Evolutionary conservation across 345 rosid species (phyloP), one percentile per base, ranked within the genome.

Genomic region (Mangifera indica): DNA sequence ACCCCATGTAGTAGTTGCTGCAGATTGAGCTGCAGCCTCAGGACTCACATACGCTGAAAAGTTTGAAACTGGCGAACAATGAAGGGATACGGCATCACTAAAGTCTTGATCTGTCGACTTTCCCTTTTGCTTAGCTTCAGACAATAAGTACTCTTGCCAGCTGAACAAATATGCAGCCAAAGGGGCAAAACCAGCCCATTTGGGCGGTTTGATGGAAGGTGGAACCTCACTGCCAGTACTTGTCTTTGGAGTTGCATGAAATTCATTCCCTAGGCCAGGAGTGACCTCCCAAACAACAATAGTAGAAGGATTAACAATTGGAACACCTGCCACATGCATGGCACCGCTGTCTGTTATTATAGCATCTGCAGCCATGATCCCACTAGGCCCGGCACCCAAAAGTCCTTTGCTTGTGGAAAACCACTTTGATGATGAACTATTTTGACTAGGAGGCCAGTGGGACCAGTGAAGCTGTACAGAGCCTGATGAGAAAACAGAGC

Each of bases 301-400:
- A 78, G 99, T 95, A 67, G 99, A 93, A 20, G 99, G 99, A 72
- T 92, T 95, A 67, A 93, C 98, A 81, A 95, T 92, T 67, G 99
- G 99, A 78, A 93, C 99, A 46, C 99, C 99, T 37, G 99, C 99
- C 74, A 95, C 94, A 78, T 93, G 98, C 96, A 95, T 86, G 64
- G 96, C 96, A 71, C 99, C 99, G 74, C 91, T 91, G 74, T 95
- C 98, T 2, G 98, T 95, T 83, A 93, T 79, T 58, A 95, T 93
- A 58, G 96, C 98, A 91, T 95, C 99, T 70, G 98, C 99, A 79
- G 99, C 98, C 99, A 95, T 93, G 76, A 95, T 95, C 51, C 99
- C 98, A 80, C 99, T 93, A 73, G 99, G 99, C 44, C 99, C 99
- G 58, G 99, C 98, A 78, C 99, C 99, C 87, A 95, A 81, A 64